Percentiles rank a stretch among this genome's conserved stretches.
These are phyloP conservation scores for Cercospora sojina DNA, from an alignment of 2,329 filamentous ascomycete genomes.

Conservation along the genomic window DNA sequence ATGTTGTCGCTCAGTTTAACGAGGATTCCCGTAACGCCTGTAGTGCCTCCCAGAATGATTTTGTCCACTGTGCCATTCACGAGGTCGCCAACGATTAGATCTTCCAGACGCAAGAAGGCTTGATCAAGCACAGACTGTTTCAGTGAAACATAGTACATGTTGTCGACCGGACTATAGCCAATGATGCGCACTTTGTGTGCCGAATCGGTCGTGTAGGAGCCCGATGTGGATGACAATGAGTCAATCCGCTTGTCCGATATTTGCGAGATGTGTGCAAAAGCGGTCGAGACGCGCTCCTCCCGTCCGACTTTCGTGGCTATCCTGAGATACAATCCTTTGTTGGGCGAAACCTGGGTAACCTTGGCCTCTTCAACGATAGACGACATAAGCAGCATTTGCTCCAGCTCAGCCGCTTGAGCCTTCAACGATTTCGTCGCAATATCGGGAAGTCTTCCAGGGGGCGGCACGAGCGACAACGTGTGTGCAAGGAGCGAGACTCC, in stretches of 20 bases:
- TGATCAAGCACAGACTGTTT: conserved; percentile 81
- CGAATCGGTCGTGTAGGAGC: conserved; percentile 74
- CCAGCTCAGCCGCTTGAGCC: conserved; percentile 29
- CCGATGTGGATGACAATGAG: conserved; percentile 70
- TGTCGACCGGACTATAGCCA: conserved; percentile 84
- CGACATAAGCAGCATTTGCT: conserved; percentile 65
- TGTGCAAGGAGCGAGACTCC: conserved; percentile 89
- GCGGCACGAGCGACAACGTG: conserved; percentile 62
- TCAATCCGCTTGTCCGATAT: conserved; percentile 90
- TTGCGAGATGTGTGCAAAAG: conserved; percentile 92
- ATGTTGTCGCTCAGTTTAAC: conserved; percentile 84
- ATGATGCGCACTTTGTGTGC: conserved; percentile 78
- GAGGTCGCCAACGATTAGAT: conserved; percentile 76
- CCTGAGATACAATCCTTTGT: conserved; percentile 78
- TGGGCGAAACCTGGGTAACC: conserved; percentile 74
- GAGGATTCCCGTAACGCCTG: conserved; percentile 77
- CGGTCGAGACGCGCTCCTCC: conserved; percentile 16
- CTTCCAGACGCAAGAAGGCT: conserved; percentile 85
- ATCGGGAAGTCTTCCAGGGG: conserved; percentile 40
- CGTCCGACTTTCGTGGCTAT: conserved; percentile 47
- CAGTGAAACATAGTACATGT: conserved; percentile 79
- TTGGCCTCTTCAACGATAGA: conserved; percentile 74
- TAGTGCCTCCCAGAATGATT: conserved; percentile 72
- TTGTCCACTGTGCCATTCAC: conserved; percentile 84
- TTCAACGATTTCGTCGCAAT: conserved; percentile 33